Evolutionary conservation across 495 filamentous ascomycete species (phyloP).

Genomic region (Aspergillus affinis): DNA sequence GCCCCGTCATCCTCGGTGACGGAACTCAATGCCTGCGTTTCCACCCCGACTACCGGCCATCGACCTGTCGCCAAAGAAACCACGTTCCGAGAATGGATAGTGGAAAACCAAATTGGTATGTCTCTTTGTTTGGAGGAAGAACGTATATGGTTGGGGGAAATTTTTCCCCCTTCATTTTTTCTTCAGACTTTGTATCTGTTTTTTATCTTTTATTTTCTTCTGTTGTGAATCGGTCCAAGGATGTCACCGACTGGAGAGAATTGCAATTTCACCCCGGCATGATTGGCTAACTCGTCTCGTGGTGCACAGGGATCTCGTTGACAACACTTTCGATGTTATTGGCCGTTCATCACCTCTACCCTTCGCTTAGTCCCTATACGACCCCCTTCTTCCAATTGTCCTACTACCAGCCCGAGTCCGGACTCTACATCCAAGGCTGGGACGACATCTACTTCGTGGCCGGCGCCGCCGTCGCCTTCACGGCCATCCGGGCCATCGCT

Average conservation of each 20-base stretch:
- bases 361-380: conserved; percentile 72
- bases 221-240: not conserved
- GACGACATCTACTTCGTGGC: conserved; percentile 78
- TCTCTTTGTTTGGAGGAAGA: not conserved
- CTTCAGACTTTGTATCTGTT: not conserved
- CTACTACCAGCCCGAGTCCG: conserved; percentile 68
- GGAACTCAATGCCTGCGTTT: conserved; percentile 47
- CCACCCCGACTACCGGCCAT: conserved; percentile 33
- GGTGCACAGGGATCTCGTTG: conserved; percentile 64
- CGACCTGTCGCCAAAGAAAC: conserved; percentile 38
- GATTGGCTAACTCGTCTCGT: not conserved
- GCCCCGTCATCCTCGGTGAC: conserved; percentile 29
- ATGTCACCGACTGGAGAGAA: not conserved
- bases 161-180: not conserved
- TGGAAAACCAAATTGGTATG: conserved; percentile 55
- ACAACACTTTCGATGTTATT: conserved; percentile 75
- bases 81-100: conserved; percentile 52
- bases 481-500: conserved; percentile 74
- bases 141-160: too few relatives aligned
- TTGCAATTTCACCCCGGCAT: not conserved
- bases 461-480: conserved; percentile 81
- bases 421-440: conserved; percentile 69
- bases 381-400: conserved; percentile 83
- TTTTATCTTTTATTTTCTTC: not conserved
- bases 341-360: conserved; percentile 76